These are phyloP conservation scores for Plasmodium billcollinsi DNA, from an alignment of 169 alveolate species.

Conservation along the genomic window DNA sequence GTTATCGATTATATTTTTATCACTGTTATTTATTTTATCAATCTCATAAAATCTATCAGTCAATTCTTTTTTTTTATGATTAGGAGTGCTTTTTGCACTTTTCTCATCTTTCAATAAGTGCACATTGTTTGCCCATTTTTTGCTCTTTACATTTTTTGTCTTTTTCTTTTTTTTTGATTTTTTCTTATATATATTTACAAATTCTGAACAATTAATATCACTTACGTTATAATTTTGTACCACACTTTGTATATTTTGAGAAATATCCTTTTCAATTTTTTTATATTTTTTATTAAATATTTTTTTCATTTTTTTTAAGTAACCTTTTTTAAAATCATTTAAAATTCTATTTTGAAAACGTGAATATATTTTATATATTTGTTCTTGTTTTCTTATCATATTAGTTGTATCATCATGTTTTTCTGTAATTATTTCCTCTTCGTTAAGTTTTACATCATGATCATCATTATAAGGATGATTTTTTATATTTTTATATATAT, in stretches of 20 bases:
- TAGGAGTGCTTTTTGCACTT: background rate
- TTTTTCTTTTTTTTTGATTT: conserved; percentile 1
- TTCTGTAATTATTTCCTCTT: too few species aligned
- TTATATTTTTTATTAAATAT: conserved; percentile 20
- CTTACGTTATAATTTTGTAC: conserved; percentile 4
- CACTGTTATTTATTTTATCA: background rate
- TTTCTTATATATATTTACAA: background rate
- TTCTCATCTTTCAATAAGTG: too few species aligned
- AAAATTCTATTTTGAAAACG: conserved; percentile 12
- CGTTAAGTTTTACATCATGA: too few species aligned
- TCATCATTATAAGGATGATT: too few species aligned
- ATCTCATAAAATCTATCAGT: background rate
- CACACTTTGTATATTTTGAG: conserved; percentile 13
- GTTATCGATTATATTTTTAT: background rate
- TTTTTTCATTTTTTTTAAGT: conserved; percentile 42
- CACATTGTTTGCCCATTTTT: background rate
- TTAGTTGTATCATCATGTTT: background rate
- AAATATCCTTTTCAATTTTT: conserved; percentile 38
- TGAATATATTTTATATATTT: conserved; percentile 5
- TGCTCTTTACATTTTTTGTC: background rate
- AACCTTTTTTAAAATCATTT: conserved; percentile 25
- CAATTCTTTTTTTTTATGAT: background rate
- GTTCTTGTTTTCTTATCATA: background rate
- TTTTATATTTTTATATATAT: background rate
- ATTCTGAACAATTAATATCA: background rate